These are phyloP conservation scores for Podospora pseudoanserina DNA, from an alignment of 495 filamentous ascomycete species.

Conservation along the genomic window DNA sequence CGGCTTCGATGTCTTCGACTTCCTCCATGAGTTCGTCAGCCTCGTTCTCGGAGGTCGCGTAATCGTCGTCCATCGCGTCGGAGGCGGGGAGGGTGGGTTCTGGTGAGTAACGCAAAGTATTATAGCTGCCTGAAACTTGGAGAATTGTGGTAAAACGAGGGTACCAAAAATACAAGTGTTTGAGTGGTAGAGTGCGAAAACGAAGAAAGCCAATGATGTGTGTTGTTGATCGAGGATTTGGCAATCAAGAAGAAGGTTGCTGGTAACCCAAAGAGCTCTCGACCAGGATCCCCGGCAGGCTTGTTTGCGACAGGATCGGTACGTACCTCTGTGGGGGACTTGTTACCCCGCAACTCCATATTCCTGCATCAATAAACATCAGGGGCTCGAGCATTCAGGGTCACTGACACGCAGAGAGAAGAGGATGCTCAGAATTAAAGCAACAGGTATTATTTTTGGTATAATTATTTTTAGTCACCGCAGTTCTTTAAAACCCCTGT, in stretches of 20 bases:
- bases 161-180: not conserved
- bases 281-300: not conserved
- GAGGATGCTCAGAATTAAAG: not conserved
- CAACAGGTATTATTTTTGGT: not conserved
- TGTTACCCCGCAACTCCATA: not conserved
- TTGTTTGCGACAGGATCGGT: not conserved
- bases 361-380: not conserved
- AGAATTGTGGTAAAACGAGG: not conserved
- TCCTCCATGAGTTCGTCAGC: conserved; percentile 62
- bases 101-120: not conserved
- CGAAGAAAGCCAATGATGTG: not conserved
- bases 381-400: not conserved
- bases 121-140: not conserved
- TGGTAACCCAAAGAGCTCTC: not conserved
- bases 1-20: conserved; percentile 58
- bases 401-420: not conserved
- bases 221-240: not conserved
- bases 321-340: not conserved
- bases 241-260: too few relatives aligned
- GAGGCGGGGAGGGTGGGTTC: not conserved
- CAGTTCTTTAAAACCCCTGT: not conserved
- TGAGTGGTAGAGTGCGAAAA: not conserved
- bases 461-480: not conserved
- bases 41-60: conserved; percentile 57
- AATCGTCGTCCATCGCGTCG: conserved; percentile 40